Percentiles rank a stretch among this genome's conserved stretches.
Evolutionary conservation across 164 flowering plant species (phyloP).

Genomic region (Platanus orientalis): DNA sequence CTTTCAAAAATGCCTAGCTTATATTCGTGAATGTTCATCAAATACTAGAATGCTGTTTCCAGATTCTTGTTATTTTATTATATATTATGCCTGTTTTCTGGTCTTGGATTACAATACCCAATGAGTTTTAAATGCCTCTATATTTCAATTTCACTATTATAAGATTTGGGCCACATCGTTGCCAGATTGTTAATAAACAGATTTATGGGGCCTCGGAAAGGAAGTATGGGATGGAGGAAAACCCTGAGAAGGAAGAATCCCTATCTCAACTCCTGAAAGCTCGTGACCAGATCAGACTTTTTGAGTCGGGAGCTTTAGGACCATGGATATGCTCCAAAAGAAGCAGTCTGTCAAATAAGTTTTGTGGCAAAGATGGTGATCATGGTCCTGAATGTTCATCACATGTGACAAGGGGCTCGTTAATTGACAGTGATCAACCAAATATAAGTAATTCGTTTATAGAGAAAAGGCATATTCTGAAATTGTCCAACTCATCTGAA

Average conservation of each 20-base stretch:
- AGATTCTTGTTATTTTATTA: not conserved
- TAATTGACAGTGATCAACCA: constrained; percentile 24
- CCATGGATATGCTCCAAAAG: constrained; percentile 60
- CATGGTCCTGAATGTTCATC: constrained; percentile 18
- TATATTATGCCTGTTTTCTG: not conserved
- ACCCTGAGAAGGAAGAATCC: constrained; percentile 23
- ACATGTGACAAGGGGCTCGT: constrained; percentile 16
- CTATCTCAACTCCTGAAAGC: constrained; percentile 15
- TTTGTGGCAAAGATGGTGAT: constrained; percentile 16
- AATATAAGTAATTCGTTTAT: constrained; percentile 18
- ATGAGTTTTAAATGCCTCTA: not conserved
- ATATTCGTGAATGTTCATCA: not conserved
- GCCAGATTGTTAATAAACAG: constrained; percentile 30
- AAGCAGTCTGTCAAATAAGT: constrained; percentile 38
- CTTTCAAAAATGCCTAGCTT: not conserved
- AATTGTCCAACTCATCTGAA: constrained; percentile 14
- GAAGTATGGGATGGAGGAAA: constrained; percentile 17
- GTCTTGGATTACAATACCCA: not conserved
- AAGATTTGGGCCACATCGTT: constrained; percentile 10
- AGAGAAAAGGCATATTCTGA: constrained; percentile 14
- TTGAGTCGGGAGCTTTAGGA: constrained; percentile 37
- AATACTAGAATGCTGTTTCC: not conserved
- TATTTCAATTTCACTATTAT: not conserved
- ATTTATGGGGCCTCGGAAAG: constrained; percentile 20
- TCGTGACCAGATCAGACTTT: constrained; percentile 24